A percentile compares a stretch with the other conserved stretches of the same genome.
phyloP scores from a whole-genome alignment of 495 filamentous ascomycete species.

The Daldinia decipiens region DNA sequence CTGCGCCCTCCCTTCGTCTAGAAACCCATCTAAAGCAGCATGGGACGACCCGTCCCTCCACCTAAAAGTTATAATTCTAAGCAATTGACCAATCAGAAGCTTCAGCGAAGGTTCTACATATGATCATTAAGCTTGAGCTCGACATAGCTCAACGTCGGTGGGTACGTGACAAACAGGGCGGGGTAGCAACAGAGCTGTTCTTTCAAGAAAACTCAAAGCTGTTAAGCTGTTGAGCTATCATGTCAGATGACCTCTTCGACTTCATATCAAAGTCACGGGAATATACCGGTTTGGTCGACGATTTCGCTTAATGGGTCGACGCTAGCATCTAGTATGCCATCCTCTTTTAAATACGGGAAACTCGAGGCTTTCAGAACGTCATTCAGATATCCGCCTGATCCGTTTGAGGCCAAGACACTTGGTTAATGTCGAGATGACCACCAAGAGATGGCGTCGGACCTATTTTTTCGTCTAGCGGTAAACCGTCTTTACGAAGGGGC shows the following conservation, averaged over 20 bases:
- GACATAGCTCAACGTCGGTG: background rate
- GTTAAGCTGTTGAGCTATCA: conserved; percentile 2
- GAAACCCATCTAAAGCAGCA: conserved; percentile 11
- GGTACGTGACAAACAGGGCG: conserved; percentile 19
- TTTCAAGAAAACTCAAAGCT: conserved; percentile 9
- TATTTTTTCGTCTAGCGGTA: background rate
- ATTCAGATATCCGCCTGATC: conserved; percentile 5
- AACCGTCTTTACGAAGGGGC: background rate
- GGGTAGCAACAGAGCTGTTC: conserved; percentile 33
- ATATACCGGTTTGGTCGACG: background rate
- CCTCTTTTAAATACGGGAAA: background rate
- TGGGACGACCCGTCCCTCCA: conserved; percentile 38
- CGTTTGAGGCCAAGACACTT: background rate
- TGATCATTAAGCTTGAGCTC: conserved; percentile 10
- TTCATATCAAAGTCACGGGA: conserved; percentile 4
- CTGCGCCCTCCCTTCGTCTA: too few species aligned
- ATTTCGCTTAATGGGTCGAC: background rate
- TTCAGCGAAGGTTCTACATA: background rate
- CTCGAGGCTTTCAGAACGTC: conserved; percentile 8
- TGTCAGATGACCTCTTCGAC: conserved; percentile 36
- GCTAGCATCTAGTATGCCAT: conserved; percentile 3
- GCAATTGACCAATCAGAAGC: conserved; percentile 42
- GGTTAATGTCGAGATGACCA: background rate
- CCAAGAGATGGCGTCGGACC: background rate
- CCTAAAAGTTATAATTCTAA: conserved; percentile 15